Evolutionary conservation across 345 rosid genomes (phyloP).

Genomic region (Eucalyptus victrix): DNA sequence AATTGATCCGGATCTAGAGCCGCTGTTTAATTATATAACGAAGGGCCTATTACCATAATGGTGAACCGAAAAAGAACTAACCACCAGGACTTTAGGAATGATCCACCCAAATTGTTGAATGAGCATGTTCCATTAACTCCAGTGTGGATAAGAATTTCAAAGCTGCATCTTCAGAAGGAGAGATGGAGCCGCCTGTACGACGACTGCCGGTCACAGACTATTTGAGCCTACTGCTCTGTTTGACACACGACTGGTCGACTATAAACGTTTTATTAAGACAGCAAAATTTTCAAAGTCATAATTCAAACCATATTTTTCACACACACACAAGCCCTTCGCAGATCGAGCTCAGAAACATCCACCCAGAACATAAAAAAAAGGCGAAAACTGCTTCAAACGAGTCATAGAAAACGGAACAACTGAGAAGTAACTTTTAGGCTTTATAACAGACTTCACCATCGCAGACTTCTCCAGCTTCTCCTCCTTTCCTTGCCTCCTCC

Average conservation of each 20-base stretch:
- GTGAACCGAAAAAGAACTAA: neutral
- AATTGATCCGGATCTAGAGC: neutral
- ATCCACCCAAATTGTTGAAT: neutral
- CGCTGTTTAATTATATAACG: neutral
- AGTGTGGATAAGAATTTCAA: neutral
- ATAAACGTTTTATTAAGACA: neutral
- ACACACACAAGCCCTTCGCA: neutral
- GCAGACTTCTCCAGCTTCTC: constrained; percentile 9
- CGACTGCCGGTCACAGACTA: neutral
- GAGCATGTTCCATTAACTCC: neutral
- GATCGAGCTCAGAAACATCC: neutral
- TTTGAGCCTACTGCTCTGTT: neutral
- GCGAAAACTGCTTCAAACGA: neutral
- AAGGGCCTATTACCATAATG: neutral
- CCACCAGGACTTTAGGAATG: neutral
- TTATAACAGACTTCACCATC: neutral
- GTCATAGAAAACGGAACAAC: constrained; percentile 10
- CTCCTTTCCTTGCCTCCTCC: neutral
- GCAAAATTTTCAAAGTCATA: neutral
- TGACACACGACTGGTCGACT: neutral
- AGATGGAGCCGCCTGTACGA: neutral
- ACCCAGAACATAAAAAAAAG: neutral
- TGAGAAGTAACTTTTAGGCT: neutral
- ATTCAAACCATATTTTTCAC: neutral
- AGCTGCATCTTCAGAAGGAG: neutral